Evolutionary conservation across 164 flowering plant species (phyloP), one percentile per base, ranked within the genome.

Genomic region (Malania oleifera): DNA sequence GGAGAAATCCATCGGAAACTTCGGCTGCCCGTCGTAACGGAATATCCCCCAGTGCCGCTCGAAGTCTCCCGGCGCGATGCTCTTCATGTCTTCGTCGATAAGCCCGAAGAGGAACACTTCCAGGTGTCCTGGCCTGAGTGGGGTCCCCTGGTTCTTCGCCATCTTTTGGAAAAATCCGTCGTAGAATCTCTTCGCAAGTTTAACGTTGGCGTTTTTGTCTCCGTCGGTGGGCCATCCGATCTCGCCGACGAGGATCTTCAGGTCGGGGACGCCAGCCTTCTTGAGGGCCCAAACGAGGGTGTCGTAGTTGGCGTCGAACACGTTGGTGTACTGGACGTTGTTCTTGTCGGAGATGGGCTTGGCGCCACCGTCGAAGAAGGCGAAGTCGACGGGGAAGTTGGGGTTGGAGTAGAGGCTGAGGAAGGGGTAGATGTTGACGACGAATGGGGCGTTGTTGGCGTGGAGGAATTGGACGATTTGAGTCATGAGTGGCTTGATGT

Each of bases 221-320:
- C 97, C 97, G 47, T 85, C 91, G 0, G 97, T 92, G 0, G 97
- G 99, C 99, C 99, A 93, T 27, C 99, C 99, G 10, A 83, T 80
- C 62, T 93, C 99, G 5, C 99, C 99, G 0, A 93, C 84, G 1
- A 82, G 19, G 49, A 93, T 80, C 54, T 83, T 56, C 70, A 90
- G 40, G 59, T 82, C 74, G 2, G 79, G 77, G 6, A 54, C 59
- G 4, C 91, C 90, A 0, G 68, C 78, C 43, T 80, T 87, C 65
- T 73, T 82, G 49, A 92, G 60, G 0, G 98, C 57, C 53, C 83
- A 80, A 12, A 80, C 85, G 34, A 92, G 75, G 0, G 98, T 92
- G 56, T 92, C 98, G 39, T 71, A 76, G 70, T 92, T 92, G 35
- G 98, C 98, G 53, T 92, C 97, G n/a, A 89, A 83, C 26, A 92